A percentile compares a stretch with the other conserved stretches of the same genome.
These are phyloP conservation scores for Ziziphus jujuba DNA, from an alignment of 306 rosid genomes.

Conservation along the genomic window DNA sequence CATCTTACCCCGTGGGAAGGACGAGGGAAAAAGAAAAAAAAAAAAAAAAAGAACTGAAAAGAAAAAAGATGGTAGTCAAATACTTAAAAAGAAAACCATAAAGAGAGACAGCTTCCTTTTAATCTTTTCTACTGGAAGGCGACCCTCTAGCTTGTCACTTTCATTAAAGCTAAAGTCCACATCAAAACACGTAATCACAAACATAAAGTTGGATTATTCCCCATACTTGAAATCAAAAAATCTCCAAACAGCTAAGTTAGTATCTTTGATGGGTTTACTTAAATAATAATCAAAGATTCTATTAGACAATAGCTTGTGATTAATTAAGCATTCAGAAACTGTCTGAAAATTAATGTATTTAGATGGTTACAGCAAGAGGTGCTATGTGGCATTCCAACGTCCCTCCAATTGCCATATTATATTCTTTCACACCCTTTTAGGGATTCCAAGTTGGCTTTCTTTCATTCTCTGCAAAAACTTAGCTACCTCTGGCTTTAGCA, in stretches of 20 bases:
- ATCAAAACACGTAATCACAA: slow-evolving; percentile 19
- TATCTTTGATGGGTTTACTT: slow-evolving; percentile 38
- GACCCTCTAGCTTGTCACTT: slow-evolving; percentile 50
- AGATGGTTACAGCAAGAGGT: slow-evolving; percentile 42
- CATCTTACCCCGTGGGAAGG: slow-evolving; percentile 29
- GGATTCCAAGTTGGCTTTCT: slow-evolving; percentile 59
- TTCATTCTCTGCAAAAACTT: slow-evolving; percentile 25
- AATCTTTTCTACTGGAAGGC: slow-evolving; percentile 40
- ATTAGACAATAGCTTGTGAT: slow-evolving; percentile 15
- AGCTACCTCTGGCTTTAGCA: slow-evolving; percentile 48
- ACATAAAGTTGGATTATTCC: slow-evolving; percentile 47
- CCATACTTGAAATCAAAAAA: slow-evolving; percentile 55
- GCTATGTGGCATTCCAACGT: slow-evolving; percentile 54
- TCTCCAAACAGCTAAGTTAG: slow-evolving; percentile 60
- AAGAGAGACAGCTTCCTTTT: slow-evolving; percentile 12
- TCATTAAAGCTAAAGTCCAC: slow-evolving; percentile 43
- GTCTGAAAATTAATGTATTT: slow-evolving; percentile 34
- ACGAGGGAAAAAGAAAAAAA: neutral
- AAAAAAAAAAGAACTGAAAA: too few relatives aligned
- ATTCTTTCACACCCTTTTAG: slow-evolving; percentile 42
- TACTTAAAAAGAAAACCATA: slow-evolving; percentile 15
- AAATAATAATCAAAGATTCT: slow-evolving; percentile 42
- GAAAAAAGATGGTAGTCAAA: slow-evolving; percentile 34
- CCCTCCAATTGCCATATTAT: slow-evolving; percentile 19
- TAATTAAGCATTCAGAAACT: slow-evolving; percentile 30